Percentiles rank a stretch among this genome's conserved stretches.
phyloP scores from a whole-genome alignment of 495 filamentous ascomycete species.

The Xylaria nigripes region DNA sequence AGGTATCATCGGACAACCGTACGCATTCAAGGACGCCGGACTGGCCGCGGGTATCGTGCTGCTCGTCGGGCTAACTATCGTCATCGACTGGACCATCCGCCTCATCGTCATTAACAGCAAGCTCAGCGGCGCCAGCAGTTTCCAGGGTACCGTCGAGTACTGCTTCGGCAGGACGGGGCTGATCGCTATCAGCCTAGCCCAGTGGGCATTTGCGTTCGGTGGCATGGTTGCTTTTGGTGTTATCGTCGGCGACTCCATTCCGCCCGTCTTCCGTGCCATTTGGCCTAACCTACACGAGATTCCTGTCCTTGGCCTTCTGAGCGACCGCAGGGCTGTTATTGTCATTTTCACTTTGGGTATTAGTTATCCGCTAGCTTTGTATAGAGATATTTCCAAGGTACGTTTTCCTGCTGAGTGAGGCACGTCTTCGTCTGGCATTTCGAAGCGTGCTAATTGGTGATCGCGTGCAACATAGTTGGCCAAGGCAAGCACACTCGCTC shows the following conservation, averaged over 20 bases:
- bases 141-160: conserved; percentile 88
- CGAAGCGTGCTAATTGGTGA: not conserved
- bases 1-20: conserved; percentile 95
- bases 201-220: conserved; percentile 97
- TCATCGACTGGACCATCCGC: conserved; percentile 93
- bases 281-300: conserved; percentile 68
- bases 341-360: conserved; percentile 73
- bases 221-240: conserved; percentile 98
- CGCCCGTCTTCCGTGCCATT: conserved; percentile 72
- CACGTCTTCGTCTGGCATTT: not conserved
- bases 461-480: conserved; percentile 59
- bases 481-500: conserved; percentile 84
- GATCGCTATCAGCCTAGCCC: conserved; percentile 82
- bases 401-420: conserved; percentile 9
- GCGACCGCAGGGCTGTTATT: conserved; percentile 74
- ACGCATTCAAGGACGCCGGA: conserved; percentile 86
- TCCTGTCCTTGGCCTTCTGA: conserved; percentile 71
- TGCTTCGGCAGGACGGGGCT: conserved; percentile 86
- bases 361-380: conserved; percentile 87
- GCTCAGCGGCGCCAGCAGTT: conserved; percentile 80
- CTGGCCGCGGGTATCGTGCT: conserved; percentile 71
- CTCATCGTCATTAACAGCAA: conserved; percentile 96
- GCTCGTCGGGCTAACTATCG: conserved; percentile 67
- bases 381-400: conserved; percentile 96
- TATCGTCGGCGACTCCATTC: conserved; percentile 93